phyloP scores from a whole-genome alignment of 257 asterid species.

The Fraxinus excelsior region DNA sequence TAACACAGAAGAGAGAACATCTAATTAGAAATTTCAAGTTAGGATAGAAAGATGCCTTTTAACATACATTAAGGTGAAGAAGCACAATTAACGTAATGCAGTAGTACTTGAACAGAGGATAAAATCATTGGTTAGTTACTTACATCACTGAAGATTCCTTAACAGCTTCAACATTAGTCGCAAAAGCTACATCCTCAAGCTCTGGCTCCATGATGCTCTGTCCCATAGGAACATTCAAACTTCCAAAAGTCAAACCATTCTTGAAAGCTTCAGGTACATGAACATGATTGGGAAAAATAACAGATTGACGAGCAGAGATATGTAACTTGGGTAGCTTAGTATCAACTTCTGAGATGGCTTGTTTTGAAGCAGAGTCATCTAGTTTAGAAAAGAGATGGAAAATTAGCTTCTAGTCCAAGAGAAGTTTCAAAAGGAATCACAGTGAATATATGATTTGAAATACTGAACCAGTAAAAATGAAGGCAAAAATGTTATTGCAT shows the following conservation, averaged over 20 bases:
- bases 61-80: background rate
- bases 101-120: conserved; percentile 8
- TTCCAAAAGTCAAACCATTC: conserved; percentile 57
- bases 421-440: conserved; percentile 38
- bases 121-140: background rate
- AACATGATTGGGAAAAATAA: conserved; percentile 58
- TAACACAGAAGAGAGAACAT: background rate
- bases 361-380: conserved; percentile 31
- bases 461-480: background rate
- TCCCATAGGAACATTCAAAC: conserved; percentile 41
- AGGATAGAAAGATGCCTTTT: background rate
- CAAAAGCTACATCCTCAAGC: conserved; percentile 25
- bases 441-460: conserved; percentile 27
- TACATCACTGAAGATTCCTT: conserved; percentile 42
- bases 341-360: conserved; percentile 37
- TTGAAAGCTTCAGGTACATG: conserved; percentile 55
- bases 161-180: conserved; percentile 28
- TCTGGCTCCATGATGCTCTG: conserved; percentile 26
- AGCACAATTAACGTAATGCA: background rate
- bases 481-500: background rate
- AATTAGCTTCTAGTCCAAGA: conserved; percentile 26
- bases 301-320: conserved; percentile 38
- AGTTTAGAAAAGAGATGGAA: conserved; percentile 27
- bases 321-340: conserved; percentile 37
- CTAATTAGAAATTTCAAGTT: background rate